phyloP scores from a whole-genome alignment of 805 yeast genomes.

The Novakomyces olei region DNA sequence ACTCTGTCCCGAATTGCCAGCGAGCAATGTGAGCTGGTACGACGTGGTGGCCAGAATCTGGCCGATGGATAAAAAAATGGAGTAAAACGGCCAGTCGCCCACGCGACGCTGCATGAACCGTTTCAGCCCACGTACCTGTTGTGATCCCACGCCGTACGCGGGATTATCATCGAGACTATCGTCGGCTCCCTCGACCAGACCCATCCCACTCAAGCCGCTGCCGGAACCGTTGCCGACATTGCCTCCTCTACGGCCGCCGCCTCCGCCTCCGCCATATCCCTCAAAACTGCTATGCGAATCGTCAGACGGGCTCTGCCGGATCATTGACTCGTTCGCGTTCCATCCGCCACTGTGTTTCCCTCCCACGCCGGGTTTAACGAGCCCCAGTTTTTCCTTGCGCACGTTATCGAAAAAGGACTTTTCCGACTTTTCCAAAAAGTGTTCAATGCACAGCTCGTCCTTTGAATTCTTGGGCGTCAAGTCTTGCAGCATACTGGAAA shows the following conservation, averaged over 20 bases:
- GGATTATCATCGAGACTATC: no score
- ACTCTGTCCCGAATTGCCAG: not conserved
- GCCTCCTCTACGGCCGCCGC: no score
- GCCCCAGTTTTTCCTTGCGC: not conserved
- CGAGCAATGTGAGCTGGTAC: conserved; percentile 1
- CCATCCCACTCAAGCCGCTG: no score
- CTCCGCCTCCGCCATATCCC: no score
- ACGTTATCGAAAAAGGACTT: not conserved
- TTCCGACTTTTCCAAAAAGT: conserved; percentile 1
- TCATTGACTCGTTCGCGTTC: no score
- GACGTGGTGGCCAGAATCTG: conserved; percentile 3
- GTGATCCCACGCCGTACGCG: no score
- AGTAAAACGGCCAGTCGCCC: conserved; percentile 2
- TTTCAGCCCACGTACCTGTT: not conserved
- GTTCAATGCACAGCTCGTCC: conserved; percentile 4
- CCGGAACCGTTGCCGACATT: no score
- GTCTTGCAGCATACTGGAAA: not conserved
- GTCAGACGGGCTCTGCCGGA: no score
- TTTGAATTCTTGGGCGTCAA: conserved; percentile 2
- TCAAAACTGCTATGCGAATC: no score
- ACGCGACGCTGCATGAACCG: not conserved
- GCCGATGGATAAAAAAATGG: conserved; percentile 2
- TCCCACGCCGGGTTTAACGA: conserved; percentile 2
- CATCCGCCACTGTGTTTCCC: no score
- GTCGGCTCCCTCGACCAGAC: no score